Evolutionary conservation across 352 stramenopile genomes (phyloP).

Genomic region (Pilasporangium apinafurcum): DNA sequence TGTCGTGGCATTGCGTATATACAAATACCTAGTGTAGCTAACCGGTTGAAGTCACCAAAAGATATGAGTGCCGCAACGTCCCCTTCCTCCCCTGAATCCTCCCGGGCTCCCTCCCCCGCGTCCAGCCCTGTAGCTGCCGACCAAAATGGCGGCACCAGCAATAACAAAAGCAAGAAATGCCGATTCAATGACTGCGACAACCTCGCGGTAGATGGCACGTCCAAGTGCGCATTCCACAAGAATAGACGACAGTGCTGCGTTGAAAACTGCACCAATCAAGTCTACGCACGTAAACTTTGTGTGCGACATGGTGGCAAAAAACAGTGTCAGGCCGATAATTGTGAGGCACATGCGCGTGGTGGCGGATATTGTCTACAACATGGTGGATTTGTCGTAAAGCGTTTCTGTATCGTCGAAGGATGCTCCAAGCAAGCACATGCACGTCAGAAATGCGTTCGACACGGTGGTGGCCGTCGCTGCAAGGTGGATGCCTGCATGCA

Average conservation of each 20-base stretch:
- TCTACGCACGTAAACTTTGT: constrained; percentile 77
- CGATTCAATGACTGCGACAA: constrained; percentile 82
- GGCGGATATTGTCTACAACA: constrained; percentile 74
- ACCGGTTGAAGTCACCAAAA: constrained; percentile 1
- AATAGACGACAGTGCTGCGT: constrained; percentile 77
- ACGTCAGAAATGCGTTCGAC: constrained; percentile 69
- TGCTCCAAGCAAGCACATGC: constrained; percentile 76
- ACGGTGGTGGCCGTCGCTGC: constrained; percentile 61
- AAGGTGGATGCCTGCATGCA: constrained; percentile 73
- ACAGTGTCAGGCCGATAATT: constrained; percentile 68
- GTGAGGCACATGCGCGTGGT: constrained; percentile 66
- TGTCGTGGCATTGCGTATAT: no score
- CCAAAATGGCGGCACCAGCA: constrained; percentile 6
- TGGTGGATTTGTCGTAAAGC: constrained; percentile 76
- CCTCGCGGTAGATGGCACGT: constrained; percentile 55
- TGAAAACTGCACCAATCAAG: constrained; percentile 79
- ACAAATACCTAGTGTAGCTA: not conserved
- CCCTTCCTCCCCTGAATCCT: constrained; percentile 6
- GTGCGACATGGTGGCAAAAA: constrained; percentile 79
- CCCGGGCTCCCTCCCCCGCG: constrained; percentile 8
- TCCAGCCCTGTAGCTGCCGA: not conserved
- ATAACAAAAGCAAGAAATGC: constrained; percentile 51
- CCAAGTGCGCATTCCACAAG: constrained; percentile 81
- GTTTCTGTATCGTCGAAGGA: constrained; percentile 76
- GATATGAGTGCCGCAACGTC: constrained; percentile 20